Base-by-base conservation (phyloP, 805 yeast species). In the Nakazawaea anatomiae region DNA sequence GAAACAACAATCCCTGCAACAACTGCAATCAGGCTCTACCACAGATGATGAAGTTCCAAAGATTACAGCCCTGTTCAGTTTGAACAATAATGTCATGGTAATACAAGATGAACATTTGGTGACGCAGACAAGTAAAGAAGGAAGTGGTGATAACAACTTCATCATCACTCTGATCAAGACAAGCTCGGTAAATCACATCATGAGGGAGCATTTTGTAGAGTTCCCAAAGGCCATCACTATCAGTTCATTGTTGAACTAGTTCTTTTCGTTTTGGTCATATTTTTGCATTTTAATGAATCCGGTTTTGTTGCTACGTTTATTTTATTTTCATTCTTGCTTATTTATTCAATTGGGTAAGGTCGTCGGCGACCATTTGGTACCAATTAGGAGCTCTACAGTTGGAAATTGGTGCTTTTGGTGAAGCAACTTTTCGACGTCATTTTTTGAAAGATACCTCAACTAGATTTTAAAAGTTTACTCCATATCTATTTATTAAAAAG, bases 71-170 rank as follows among this genome's bases (percentile, higher is more conserved):
- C 6, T 14, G 29, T 46, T 46, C 39, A 32, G 38, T 28, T 34
- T 50, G 28, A 51, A 46, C 31, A 46, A 46, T 35, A 51, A 46
- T n/a, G 42, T 51, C 11, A 42, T 51, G 47, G 43, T 51, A 28
- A 51, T 51, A 4, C 44, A 46, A 39, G 53, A 51, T 39, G 53
- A 46, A 4, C 41, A 46, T 27, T 39, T 46, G n/a, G 29, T 46
- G 9, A 51, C 53, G 32, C 36, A 43, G 32, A 46, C 53, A 12
- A 46, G 44, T 31, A 31, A 34, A 10, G 45, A 46, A 12, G 39
- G 31, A 18, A 34, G 39, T 32, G 46, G 39, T 25, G 40, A 40
- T 4, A 18, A 36, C 5, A 39, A 50, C 34, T 50, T 50, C 44
- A 50, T 50, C 39, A 31, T 50, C 32, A 50, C 50, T 14, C 38